Conservation (phyloP, 2,329 filamentous ascomycete genomes). For the Ophiostoma triangulosporum region DNA sequence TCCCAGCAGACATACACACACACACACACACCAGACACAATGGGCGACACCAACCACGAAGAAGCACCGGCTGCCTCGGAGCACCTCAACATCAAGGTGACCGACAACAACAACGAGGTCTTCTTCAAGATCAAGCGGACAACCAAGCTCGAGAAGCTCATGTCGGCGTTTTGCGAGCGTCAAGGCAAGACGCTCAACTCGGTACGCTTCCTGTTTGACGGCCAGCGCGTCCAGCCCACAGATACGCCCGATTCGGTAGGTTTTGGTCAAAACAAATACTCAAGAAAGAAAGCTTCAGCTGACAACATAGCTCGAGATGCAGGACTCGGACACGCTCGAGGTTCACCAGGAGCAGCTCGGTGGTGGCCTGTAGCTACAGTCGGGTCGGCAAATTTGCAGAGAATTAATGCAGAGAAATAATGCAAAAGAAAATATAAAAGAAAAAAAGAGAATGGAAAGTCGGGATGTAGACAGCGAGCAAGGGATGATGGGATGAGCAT, state of each 20-base stretch:
- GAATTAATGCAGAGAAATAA: no score
- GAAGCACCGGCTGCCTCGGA: conserved; percentile 30
- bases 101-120: conserved; percentile 98
- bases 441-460: neutral
- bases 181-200: conserved; percentile 77
- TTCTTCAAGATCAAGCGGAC: conserved; percentile 99
- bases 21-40: conserved; percentile 16
- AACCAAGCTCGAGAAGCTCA: conserved; percentile 91
- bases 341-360: conserved; percentile 98
- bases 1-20: neutral
- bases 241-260: conserved; percentile 88
- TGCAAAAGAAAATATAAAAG: neutral
- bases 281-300: no score
- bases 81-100: conserved; percentile 98
- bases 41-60: conserved; percentile 28
- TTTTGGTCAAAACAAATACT: neutral
- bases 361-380: conserved; percentile 28
- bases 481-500: no score
- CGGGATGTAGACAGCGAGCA: no score
- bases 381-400: neutral
- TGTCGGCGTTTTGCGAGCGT: conserved; percentile 94
- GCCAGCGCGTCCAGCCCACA: conserved; percentile 74
- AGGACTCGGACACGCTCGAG: conserved; percentile 88
- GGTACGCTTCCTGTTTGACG: conserved; percentile 91
- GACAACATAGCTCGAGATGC: conserved; percentile 70